Evolutionary conservation across 306 rosid species (phyloP).

Genomic region (Trifolium dubium): DNA sequence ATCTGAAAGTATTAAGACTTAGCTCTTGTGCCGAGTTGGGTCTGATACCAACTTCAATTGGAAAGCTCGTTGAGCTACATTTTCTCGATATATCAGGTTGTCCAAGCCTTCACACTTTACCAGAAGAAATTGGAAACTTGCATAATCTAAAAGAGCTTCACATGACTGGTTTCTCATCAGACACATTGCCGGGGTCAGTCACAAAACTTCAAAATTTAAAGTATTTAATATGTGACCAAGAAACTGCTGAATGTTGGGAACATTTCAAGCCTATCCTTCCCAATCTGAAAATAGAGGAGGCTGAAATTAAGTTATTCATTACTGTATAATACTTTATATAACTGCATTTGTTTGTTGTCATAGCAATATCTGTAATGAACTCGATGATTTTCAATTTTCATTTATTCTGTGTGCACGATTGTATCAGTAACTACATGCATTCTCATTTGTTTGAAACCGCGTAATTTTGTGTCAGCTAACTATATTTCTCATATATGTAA

Average conservation of each 20-base stretch:
- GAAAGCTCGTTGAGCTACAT: conserved; percentile 14
- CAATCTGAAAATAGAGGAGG: neutral
- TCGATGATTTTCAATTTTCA: neutral
- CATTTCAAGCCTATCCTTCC: conserved; percentile 22
- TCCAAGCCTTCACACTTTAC: conserved; percentile 29
- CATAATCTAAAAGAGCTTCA: conserved; percentile 22
- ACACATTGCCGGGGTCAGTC: conserved; percentile 4
- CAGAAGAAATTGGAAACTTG: conserved; percentile 36
- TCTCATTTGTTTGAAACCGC: neutral
- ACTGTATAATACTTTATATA: neutral
- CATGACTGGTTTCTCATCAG: conserved; percentile 31
- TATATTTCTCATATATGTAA: no score
- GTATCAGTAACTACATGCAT: neutral
- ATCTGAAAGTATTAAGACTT: conserved; percentile 33
- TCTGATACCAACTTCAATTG: conserved; percentile 37
- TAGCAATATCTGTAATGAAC: neutral
- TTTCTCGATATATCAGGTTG: conserved; percentile 39
- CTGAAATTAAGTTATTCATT: neutral
- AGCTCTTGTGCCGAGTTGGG: conserved; percentile 21
- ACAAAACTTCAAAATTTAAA: conserved; percentile 12
- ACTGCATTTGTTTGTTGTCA: neutral
- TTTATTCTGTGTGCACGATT: neutral
- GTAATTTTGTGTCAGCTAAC: neutral
- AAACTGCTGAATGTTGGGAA: conserved; percentile 26
- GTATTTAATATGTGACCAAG: conserved; percentile 39